Evolutionary conservation across 2,329 filamentous ascomycete genomes (phyloP).

Genomic region (Phialophora verrucosa): DNA sequence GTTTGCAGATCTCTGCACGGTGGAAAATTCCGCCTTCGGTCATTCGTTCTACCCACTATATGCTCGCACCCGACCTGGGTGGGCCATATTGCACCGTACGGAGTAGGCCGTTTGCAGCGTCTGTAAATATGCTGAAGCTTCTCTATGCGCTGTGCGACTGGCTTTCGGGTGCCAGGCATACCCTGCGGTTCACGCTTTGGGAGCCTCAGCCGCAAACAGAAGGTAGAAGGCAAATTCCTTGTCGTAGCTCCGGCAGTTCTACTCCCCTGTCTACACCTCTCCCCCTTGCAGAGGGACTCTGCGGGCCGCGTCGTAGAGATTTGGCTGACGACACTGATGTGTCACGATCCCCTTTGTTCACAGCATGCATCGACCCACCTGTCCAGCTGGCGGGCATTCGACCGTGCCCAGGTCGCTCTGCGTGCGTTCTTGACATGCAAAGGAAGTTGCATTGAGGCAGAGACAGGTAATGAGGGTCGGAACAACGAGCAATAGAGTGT

Average conservation of each 20-base stretch:
- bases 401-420: background rate
- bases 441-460: conserved; percentile 8
- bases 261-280: background rate
- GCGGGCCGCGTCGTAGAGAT: background rate
- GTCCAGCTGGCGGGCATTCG: background rate
- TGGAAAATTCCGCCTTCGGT: conserved; percentile 1
- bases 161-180: background rate
- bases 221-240: background rate
- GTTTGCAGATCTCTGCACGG: conserved; percentile 8
- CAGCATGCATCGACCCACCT: conserved; percentile 10
- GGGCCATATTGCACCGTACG: background rate
- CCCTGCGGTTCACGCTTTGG: background rate
- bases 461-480: background rate
- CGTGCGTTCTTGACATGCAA: conserved; percentile 7
- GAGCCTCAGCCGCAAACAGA: background rate
- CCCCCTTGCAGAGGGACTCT: background rate
- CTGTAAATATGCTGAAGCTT: background rate
- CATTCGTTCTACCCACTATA: background rate
- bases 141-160: background rate
- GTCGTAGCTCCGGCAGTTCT: background rate
- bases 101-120: conserved; percentile 8
- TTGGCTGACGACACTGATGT: conserved; percentile 2
- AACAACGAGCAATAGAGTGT: background rate
- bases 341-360: conserved; percentile 7
- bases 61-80: background rate